Conservation (phyloP, 495 filamentous ascomycete species). For the Penicillium lividum region DNA sequence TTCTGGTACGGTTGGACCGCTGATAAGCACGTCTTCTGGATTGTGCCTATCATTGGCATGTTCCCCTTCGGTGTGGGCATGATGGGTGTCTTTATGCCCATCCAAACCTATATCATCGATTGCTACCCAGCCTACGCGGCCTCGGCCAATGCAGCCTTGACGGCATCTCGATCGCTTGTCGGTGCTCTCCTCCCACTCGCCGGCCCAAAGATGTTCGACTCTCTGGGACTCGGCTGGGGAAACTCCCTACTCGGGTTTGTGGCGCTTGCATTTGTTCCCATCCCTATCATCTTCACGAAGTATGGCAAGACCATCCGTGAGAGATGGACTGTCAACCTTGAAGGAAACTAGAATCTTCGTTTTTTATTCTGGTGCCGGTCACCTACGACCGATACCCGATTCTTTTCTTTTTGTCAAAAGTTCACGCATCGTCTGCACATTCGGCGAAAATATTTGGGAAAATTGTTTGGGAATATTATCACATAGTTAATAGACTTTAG, state of each 20-base stretch:
- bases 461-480: background rate
- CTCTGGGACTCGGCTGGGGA: slow-evolving; percentile 66
- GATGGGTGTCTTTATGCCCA: slow-evolving; percentile 30
- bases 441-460: background rate
- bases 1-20: slow-evolving; percentile 34
- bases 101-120: slow-evolving; percentile 42
- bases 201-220: slow-evolving; percentile 60
- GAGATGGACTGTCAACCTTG: slow-evolving; percentile 26
- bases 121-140: slow-evolving; percentile 48
- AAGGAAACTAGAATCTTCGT: background rate
- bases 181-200: slow-evolving; percentile 66
- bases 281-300: slow-evolving; percentile 32
- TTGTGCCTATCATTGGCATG: slow-evolving; percentile 36
- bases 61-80: slow-evolving; percentile 28
- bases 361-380: background rate
- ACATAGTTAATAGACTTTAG: background rate
- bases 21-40: slow-evolving; percentile 31
- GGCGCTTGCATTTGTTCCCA: slow-evolving; percentile 50
- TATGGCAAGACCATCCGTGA: slow-evolving; percentile 36
- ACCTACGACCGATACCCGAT: background rate
- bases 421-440: background rate
- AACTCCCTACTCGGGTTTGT: slow-evolving; percentile 67
- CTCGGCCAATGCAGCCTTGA: slow-evolving; percentile 58
- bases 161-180: slow-evolving; percentile 56
- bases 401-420: background rate